Conservation (phyloP, 129 eudicot species). For the Calendula officinalis region DNA sequence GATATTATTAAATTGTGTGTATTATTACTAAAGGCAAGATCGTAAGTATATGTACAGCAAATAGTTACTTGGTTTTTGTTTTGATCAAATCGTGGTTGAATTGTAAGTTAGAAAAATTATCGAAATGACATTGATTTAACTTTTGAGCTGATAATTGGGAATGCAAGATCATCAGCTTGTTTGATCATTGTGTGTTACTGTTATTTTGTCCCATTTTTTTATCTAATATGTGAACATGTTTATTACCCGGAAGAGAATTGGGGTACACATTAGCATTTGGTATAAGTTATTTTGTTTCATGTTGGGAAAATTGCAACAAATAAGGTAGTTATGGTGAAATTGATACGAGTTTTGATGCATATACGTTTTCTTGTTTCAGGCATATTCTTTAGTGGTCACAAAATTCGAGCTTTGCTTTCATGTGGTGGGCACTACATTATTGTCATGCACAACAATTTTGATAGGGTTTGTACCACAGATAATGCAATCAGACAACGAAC, state of each 20-base stretch:
- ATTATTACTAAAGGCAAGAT: constrained; percentile 29
- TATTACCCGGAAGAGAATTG: no score
- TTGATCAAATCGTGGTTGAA: constrained; percentile 18
- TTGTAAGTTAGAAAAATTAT: neutral
- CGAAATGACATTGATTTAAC: neutral
- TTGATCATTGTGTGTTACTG: constrained; percentile 17
- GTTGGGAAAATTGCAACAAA: constrained; percentile 1
- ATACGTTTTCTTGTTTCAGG: constrained; percentile 22
- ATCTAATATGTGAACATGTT: constrained; percentile 11
- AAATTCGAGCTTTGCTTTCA: constrained; percentile 36
- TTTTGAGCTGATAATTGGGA: neutral
- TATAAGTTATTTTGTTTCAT: neutral
- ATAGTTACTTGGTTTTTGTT: constrained; percentile 13
- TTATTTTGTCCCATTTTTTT: neutral
- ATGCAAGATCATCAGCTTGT: constrained; percentile 15
- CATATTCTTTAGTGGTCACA: constrained; percentile 8
- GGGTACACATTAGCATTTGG: no score
- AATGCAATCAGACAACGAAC: no score
- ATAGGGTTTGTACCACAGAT: constrained; percentile 41
- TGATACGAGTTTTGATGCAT: constrained; percentile 17
- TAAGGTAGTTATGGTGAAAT: neutral
- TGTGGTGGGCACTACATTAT: constrained; percentile 30
- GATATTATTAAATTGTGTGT: constrained; percentile 2
- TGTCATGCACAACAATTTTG: constrained; percentile 62
- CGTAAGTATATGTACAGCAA: constrained; percentile 21